These are phyloP conservation scores for Colletotrichum sp. DNA, from an alignment of 2,329 filamentous ascomycete genomes.

Conservation along the genomic window DNA sequence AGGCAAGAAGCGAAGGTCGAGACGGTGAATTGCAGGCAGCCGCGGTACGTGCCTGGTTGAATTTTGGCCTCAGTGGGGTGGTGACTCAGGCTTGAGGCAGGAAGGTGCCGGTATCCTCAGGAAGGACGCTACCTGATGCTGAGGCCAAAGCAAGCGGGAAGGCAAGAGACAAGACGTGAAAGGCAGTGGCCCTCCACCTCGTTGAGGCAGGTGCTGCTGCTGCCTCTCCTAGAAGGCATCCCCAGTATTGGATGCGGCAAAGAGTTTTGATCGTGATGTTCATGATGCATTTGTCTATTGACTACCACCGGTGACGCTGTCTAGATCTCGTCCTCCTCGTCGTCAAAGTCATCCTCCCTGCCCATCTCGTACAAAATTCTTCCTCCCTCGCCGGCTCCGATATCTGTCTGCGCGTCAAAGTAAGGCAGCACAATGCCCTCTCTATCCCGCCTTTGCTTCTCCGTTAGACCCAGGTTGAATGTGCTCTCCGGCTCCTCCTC, in stretches of 20 bases:
- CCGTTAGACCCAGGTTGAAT: slow-evolving; percentile 86
- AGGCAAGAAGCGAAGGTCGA: neutral
- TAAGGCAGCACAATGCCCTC: slow-evolving; percentile 94
- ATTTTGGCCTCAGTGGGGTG: slow-evolving; percentile 8
- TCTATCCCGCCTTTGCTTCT: slow-evolving; percentile 85
- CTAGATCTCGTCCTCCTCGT: slow-evolving; percentile 91
- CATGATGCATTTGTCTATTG: neutral
- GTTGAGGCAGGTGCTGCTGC: neutral
- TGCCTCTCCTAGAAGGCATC: neutral
- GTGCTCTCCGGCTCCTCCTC: slow-evolving; percentile 72
- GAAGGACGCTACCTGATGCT: neutral
- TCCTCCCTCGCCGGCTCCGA: slow-evolving; percentile 82
- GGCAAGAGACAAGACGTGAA: neutral
- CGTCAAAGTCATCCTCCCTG: slow-evolving; percentile 94
- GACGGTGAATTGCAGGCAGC: neutral
- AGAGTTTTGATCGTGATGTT: neutral
- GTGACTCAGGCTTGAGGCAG: neutral
- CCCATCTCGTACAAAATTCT: slow-evolving; percentile 98
- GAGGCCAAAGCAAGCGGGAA: neutral
- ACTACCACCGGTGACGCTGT: neutral
- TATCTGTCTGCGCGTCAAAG: slow-evolving; percentile 90
- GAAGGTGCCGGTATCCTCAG: neutral
- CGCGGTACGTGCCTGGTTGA: neutral
- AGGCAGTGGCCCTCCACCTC: neutral
- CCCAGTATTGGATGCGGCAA: neutral